A percentile compares a stretch with the other conserved stretches of the same genome.
These are phyloP conservation scores for Pulveroboletus sp. DNA, from an alignment of 1,284 basidiomycete species.

Conservation along the genomic window DNA sequence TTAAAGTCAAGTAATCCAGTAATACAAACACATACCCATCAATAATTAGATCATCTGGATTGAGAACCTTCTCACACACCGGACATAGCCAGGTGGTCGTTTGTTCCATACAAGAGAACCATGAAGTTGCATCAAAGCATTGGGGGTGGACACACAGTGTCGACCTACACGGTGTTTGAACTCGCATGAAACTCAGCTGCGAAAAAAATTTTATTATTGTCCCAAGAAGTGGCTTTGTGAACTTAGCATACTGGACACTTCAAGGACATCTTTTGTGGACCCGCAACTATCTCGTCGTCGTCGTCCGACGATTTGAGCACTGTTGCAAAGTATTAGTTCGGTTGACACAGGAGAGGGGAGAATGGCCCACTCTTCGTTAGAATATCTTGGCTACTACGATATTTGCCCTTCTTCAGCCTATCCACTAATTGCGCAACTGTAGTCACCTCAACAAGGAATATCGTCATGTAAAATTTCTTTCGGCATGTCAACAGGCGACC, in stretches of 20 bases:
- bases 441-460: constrained; percentile 79
- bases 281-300: constrained; percentile 89
- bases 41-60: constrained; percentile 82
- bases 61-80: constrained; percentile 84
- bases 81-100: constrained; percentile 97
- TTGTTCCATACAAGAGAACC: constrained; percentile 95
- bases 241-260: constrained; percentile 80
- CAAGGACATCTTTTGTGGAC: constrained; percentile 83
- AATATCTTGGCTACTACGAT: constrained; percentile 67
- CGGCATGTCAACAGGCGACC: constrained; percentile 39
- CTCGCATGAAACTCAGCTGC: constrained; percentile 87
- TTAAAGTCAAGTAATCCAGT: not conserved
- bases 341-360: not conserved
- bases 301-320: constrained; percentile 62
- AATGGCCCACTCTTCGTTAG: constrained; percentile 58
- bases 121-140: constrained; percentile 95
- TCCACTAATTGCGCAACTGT: constrained; percentile 67
- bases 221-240: not conserved
- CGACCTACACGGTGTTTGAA: constrained; percentile 85
- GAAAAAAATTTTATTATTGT: constrained; percentile 8
- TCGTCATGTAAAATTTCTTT: constrained; percentile 89
- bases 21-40: constrained; percentile 70
- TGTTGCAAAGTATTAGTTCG: constrained; percentile 35
- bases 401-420: constrained; percentile 65
- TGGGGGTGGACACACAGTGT: constrained; percentile 85